These are phyloP conservation scores for Epichloe festucae DNA, from an alignment of 2,329 filamentous ascomycete species.

Conservation along the genomic window DNA sequence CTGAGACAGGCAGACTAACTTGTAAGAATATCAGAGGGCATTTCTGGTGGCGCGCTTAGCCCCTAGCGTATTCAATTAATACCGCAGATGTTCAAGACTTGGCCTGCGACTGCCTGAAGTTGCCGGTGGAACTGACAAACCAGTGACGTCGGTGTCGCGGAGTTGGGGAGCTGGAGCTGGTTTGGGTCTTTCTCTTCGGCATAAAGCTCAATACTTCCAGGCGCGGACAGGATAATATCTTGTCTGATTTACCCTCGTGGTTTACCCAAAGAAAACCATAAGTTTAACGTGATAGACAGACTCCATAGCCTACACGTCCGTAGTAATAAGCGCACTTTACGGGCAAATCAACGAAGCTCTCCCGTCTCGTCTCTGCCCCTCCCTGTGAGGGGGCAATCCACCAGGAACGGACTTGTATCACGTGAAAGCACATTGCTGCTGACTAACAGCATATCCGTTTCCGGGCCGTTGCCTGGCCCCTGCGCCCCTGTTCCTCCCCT, in stretches of 20 bases:
- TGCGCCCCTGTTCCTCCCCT: neutral
- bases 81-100: neutral
- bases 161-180: neutral
- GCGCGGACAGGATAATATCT: too few relatives aligned
- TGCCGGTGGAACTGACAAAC: neutral
- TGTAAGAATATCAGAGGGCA: neutral
- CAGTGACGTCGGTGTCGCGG: neutral
- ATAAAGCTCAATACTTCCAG: too few relatives aligned
- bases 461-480: neutral
- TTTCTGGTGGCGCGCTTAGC: conserved; percentile 1
- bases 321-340: too few relatives aligned
- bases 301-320: too few relatives aligned
- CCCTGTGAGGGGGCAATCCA: too few relatives aligned
- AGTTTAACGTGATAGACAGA: too few relatives aligned
- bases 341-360: too few relatives aligned
- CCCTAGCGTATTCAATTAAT: neutral
- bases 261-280: too few relatives aligned
- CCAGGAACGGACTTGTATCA: neutral
- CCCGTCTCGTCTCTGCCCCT: too few relatives aligned
- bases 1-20: too few relatives aligned
- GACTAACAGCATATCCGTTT: neutral
- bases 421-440: neutral
- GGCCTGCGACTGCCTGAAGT: neutral
- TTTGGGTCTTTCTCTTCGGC: neutral
- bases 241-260: too few relatives aligned